phyloP scores from a whole-genome alignment of 2,329 filamentous ascomycete genomes.

The Colletotrichum tofieldiae region DNA sequence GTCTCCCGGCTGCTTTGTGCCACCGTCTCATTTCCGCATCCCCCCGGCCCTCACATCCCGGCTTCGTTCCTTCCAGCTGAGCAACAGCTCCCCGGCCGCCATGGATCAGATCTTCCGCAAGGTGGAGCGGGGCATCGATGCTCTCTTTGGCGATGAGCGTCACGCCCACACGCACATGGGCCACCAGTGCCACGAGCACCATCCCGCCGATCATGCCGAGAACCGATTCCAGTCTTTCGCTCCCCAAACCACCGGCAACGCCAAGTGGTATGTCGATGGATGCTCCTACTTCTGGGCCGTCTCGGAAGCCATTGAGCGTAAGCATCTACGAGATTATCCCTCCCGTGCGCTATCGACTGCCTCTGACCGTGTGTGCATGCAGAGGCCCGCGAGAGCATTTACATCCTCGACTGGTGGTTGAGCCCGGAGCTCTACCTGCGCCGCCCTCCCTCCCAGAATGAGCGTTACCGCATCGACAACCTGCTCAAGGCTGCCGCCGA shows the following conservation, averaged over 20 bases:
- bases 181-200: slow-evolving; percentile 58
- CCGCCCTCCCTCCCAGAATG: slow-evolving; percentile 84
- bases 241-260: slow-evolving; percentile 79
- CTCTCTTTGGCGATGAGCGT: slow-evolving; percentile 57
- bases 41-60: not conserved
- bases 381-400: slow-evolving; percentile 83
- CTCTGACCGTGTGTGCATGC: slow-evolving; percentile 40
- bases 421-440: slow-evolving; percentile 91
- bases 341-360: not conserved
- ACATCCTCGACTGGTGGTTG: slow-evolving; percentile 93
- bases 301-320: slow-evolving; percentile 80
- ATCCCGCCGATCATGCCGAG: slow-evolving; percentile 59
- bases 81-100: slow-evolving; percentile 21
- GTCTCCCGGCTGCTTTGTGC: not conserved
- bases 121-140: slow-evolving; percentile 60
- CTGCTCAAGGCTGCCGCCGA: slow-evolving; percentile 87
- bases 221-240: slow-evolving; percentile 80
- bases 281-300: slow-evolving; percentile 91
- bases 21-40: slow-evolving; percentile 1
- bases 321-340: slow-evolving; percentile 34
- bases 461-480: slow-evolving; percentile 86
- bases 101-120: slow-evolving; percentile 63
- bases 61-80: not conserved
- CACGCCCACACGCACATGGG: slow-evolving; percentile 63
- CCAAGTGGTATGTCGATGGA: slow-evolving; percentile 91